phyloP scores from a whole-genome alignment of 495 filamentous ascomycete species.

The Talaromyces ruber region DNA sequence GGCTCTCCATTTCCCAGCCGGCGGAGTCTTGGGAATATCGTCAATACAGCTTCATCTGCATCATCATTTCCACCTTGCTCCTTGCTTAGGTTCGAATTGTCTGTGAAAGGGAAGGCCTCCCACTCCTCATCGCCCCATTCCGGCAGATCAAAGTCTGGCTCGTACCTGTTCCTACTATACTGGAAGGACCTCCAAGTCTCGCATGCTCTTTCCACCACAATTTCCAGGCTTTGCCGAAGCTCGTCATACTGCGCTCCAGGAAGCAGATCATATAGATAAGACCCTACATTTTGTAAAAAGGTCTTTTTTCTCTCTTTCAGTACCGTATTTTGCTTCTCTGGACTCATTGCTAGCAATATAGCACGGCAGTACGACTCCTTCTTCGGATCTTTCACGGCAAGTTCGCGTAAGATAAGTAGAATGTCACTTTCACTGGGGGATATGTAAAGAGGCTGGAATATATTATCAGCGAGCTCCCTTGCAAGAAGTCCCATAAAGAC shows the following conservation, averaged over 20 bases:
- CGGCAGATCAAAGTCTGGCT: slow-evolving; percentile 14
- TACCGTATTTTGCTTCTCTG: slow-evolving; percentile 6
- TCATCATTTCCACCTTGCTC: not conserved
- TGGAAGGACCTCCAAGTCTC: slow-evolving; percentile 13
- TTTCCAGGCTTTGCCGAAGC: slow-evolving; percentile 8
- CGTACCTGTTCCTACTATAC: slow-evolving; percentile 8
- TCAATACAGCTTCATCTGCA: slow-evolving; percentile 6
- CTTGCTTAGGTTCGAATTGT: not conserved
- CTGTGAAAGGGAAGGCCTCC: slow-evolving; percentile 7
- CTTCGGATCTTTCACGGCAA: slow-evolving; percentile 12
- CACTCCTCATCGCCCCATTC: slow-evolving; percentile 9
- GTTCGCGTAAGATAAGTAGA: slow-evolving; percentile 10
- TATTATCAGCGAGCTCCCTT: slow-evolving; percentile 15
- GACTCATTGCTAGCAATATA: slow-evolving; percentile 15
- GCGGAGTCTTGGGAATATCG: slow-evolving; percentile 11
- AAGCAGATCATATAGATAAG: slow-evolving; percentile 9
- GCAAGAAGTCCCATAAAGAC: slow-evolving; percentile 18
- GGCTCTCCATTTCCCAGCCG: slow-evolving; percentile 4
- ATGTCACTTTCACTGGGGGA: slow-evolving; percentile 6
- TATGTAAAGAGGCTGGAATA: slow-evolving; percentile 19
- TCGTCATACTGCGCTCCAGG: slow-evolving; percentile 6
- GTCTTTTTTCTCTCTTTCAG: slow-evolving; percentile 6
- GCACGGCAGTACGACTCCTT: slow-evolving; percentile 19
- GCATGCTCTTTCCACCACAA: slow-evolving; percentile 12
- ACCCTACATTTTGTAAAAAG: slow-evolving; percentile 7